Percentiles rank a stretch among this genome's conserved stretches.
Evolutionary conservation across 1,139 yeast genomes (phyloP).

Genomic region (Hanseniaspora uvarum): DNA sequence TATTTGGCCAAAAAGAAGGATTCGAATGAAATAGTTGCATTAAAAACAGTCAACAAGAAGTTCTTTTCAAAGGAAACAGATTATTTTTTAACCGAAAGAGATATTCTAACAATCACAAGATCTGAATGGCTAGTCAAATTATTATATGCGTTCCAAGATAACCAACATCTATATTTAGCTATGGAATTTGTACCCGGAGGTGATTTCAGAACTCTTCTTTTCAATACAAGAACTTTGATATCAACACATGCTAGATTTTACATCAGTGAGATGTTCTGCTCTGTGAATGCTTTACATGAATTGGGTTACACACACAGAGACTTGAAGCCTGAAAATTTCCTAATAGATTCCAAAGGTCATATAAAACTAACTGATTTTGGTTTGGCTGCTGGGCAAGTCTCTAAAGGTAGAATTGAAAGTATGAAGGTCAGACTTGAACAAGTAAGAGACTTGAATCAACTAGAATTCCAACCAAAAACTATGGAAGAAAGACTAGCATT

Average conservation of each 20-base stretch:
- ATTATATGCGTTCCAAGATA: conserved; percentile 89
- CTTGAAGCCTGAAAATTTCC: conserved; percentile 91
- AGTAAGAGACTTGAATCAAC: conserved; percentile 60
- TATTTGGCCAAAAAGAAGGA: conserved; percentile 89
- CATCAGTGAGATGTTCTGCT: conserved; percentile 89
- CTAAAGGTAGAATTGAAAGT: conserved; percentile 85
- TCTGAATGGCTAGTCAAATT: conserved; percentile 93
- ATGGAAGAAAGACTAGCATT: conserved; percentile 77
- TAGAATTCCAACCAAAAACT: conserved; percentile 54
- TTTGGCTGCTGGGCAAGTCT: conserved; percentile 90
- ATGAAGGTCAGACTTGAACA: conserved; percentile 78
- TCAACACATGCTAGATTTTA: conserved; percentile 95
- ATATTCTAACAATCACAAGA: conserved; percentile 85
- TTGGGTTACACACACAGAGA: conserved; percentile 96
- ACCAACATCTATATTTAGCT: conserved; percentile 81
- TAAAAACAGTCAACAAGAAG: conserved; percentile 82
- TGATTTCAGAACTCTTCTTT: conserved; percentile 86
- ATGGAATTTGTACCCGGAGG: conserved; percentile 99
- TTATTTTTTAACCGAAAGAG: conserved; percentile 92
- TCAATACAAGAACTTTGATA: conserved; percentile 82
- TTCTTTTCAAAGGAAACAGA: conserved; percentile 84
- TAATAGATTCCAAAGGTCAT: conserved; percentile 90
- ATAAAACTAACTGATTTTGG: conserved; percentile 96
- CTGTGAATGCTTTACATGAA: conserved; percentile 87
- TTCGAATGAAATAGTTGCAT: conserved; percentile 89